Evolutionary conservation across 2,329 filamentous ascomycete genomes (phyloP).

Genomic region (Ophiocordyceps camponoti-saundersi): DNA sequence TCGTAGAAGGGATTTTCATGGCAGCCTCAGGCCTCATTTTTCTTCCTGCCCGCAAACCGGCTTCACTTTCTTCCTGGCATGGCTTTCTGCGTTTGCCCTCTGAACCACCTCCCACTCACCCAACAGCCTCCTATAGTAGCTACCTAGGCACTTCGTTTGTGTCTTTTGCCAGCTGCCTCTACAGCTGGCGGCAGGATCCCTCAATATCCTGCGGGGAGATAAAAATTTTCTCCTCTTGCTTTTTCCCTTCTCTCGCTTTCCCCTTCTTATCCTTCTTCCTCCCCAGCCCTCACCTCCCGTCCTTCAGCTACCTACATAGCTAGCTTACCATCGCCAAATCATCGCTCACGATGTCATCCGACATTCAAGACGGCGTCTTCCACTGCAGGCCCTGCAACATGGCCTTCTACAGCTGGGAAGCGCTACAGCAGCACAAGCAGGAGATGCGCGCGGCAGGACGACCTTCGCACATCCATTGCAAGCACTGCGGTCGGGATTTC

Average conservation of each 20-base stretch:
- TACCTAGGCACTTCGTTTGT: no score
- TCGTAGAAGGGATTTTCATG: no score
- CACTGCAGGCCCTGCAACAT: slow-evolving; percentile 13
- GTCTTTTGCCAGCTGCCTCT: no score
- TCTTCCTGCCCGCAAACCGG: neutral
- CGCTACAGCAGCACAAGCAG: slow-evolving; percentile 13
- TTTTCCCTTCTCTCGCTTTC: no score
- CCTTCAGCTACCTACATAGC: no score
- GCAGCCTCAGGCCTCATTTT: neutral
- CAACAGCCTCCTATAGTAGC: no score
- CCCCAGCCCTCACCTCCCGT: no score
- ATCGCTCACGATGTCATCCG: slow-evolving; percentile 5
- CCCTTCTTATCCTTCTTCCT: no score
- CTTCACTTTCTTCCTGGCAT: neutral
- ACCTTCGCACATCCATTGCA: slow-evolving; percentile 17
- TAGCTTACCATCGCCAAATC: neutral
- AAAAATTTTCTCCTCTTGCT: no score
- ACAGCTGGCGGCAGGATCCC: no score
- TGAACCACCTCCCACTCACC: neutral
- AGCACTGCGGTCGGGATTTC: slow-evolving; percentile 20
- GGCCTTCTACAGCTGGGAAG: slow-evolving; percentile 9
- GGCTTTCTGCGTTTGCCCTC: neutral
- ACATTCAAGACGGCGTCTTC: slow-evolving; percentile 4
- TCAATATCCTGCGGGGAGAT: no score
- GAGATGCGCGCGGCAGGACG: slow-evolving; percentile 9